Evolutionary conservation across 257 asterid species (phyloP).

Genomic region (Solanum microdontum): DNA sequence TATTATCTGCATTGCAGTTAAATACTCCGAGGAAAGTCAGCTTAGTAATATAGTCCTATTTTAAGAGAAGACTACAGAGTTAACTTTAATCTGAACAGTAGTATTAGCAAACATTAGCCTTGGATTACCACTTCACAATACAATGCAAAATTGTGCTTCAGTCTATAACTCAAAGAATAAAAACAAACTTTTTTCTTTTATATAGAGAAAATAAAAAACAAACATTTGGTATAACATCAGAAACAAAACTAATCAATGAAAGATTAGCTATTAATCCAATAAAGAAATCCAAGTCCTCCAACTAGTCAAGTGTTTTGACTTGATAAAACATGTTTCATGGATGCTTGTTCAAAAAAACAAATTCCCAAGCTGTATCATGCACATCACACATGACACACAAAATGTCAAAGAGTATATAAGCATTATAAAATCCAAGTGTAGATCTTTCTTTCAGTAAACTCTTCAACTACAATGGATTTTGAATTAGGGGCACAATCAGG

Average conservation of each 20-base stretch:
- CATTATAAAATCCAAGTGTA: background rate
- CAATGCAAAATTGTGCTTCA: background rate
- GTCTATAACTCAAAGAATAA: background rate
- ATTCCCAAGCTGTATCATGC: background rate
- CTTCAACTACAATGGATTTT: background rate
- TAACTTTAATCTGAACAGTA: background rate
- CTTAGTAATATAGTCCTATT: background rate
- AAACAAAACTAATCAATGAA: background rate
- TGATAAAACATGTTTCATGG: background rate
- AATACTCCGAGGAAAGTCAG: background rate
- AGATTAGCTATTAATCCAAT: background rate
- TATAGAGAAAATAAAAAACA: background rate
- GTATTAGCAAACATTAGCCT: background rate
- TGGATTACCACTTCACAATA: background rate
- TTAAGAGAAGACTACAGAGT: background rate
- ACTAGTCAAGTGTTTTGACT: background rate
- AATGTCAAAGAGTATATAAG: background rate
- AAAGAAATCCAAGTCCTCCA: background rate
- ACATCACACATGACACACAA: background rate
- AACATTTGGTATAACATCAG: background rate
- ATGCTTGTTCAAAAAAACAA: background rate
- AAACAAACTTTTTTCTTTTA: background rate
- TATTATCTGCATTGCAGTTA: background rate
- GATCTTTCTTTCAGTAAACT: background rate
- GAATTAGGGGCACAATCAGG: background rate